A percentile compares a stretch with the other conserved stretches of the same genome.
These are phyloP conservation scores for Solanum acaule DNA, from an alignment of 257 asterid genomes.

Conservation along the genomic window DNA sequence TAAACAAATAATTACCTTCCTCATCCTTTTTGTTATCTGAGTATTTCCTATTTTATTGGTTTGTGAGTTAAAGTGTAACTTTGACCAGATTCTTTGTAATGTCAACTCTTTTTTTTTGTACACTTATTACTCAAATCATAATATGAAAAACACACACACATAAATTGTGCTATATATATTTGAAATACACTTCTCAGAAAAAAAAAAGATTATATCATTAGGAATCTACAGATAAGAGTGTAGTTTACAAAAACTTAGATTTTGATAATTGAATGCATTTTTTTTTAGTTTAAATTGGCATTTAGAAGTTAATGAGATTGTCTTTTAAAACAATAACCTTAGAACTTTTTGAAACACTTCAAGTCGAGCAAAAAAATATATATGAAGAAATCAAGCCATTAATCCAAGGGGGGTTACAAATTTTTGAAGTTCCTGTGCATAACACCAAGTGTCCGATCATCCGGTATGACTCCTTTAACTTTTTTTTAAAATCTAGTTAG, in stretches of 20 bases:
- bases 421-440: conserved; percentile 54
- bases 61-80: conserved; percentile 12
- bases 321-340: conserved; percentile 26
- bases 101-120: neutral
- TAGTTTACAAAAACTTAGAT: conserved; percentile 11
- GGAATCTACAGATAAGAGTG: conserved; percentile 32
- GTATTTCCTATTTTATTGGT: conserved; percentile 3
- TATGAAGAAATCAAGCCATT: conserved; percentile 35
- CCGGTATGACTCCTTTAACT: neutral
- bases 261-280: conserved; percentile 16
- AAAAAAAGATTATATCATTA: neutral
- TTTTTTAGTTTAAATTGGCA: neutral
- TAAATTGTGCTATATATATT: too few species aligned
- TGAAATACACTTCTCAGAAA: neutral
- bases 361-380: conserved; percentile 4
- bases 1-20: neutral
- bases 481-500: neutral
- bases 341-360: neutral
- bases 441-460: conserved; percentile 20
- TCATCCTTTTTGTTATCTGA: conserved; percentile 14
- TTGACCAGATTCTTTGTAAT: conserved; percentile 1
- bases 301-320: conserved; percentile 43
- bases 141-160: too few species aligned
- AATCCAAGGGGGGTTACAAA: conserved; percentile 48
- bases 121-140: neutral